These are phyloP conservation scores for Leishmania tarentolae DNA, from an alignment of 208 protist species.

Conservation along the genomic window DNA sequence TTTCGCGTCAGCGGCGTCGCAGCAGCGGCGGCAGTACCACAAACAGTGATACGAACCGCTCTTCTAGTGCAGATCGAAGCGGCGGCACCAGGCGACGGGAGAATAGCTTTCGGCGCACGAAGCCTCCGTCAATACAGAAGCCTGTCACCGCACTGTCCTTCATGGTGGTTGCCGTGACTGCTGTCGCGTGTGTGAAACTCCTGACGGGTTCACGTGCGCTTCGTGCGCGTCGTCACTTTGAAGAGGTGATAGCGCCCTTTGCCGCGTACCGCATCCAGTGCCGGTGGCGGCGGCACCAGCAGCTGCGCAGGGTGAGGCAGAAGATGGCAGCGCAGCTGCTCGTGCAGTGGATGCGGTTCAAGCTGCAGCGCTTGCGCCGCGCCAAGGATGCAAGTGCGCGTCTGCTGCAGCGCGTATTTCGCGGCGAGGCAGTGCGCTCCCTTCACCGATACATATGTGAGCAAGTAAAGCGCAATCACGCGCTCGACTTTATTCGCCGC, in stretches of 20 bases:
- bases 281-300: constrained; percentile 50
- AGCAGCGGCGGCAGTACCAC: constrained; percentile 4
- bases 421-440: constrained; percentile 51
- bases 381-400: constrained; percentile 47
- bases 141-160: constrained; percentile 18
- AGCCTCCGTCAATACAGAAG: background rate
- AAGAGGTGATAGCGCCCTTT: constrained; percentile 43
- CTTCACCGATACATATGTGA: constrained; percentile 63
- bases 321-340: constrained; percentile 41
- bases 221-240: constrained; percentile 30
- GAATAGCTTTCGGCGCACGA: constrained; percentile 11
- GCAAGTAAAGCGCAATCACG: constrained; percentile 51
- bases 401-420: constrained; percentile 76
- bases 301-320: constrained; percentile 42
- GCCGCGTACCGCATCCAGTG: constrained; percentile 77
- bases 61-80: constrained; percentile 12
- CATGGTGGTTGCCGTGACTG: constrained; percentile 14
- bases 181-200: constrained; percentile 38
- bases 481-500: constrained; percentile 39
- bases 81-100: constrained; percentile 14
- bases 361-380: constrained; percentile 39
- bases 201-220: constrained; percentile 30
- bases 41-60: background rate
- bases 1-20: background rate
- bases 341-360: constrained; percentile 51